phyloP scores from a whole-genome alignment of 1,284 basidiomycete genomes.

The Athelia psychrophila region DNA sequence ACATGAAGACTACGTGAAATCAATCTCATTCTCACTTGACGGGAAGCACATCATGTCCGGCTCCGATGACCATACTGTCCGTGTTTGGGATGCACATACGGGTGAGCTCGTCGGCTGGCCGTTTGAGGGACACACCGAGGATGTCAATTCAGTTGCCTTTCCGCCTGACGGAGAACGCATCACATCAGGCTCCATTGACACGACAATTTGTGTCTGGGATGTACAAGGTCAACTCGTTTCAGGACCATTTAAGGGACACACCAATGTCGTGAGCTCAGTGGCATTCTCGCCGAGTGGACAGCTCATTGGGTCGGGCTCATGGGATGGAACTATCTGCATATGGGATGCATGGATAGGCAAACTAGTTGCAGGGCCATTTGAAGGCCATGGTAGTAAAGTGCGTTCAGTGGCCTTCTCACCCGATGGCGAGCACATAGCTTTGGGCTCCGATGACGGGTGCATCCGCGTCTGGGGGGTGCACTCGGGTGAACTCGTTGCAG shows the following conservation, averaged over 20 bases:
- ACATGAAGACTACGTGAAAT: not conserved
- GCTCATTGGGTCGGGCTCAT: not conserved
- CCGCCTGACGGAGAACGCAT: not conserved
- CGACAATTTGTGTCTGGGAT: not conserved
- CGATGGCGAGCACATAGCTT: constrained; percentile 12
- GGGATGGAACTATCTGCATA: not conserved
- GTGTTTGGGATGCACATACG: not conserved
- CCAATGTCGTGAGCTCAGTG: not conserved
- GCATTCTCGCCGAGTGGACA: not conserved
- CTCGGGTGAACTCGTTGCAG: not conserved
- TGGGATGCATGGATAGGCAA: not conserved
- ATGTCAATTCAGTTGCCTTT: not conserved
- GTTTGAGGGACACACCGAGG: not conserved
- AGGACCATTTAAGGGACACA: not conserved
- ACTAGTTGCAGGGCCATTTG: not conserved
- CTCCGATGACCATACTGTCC: not conserved
- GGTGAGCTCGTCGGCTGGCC: not conserved
- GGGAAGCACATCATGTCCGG: not conserved
- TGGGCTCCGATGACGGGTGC: constrained; percentile 8
- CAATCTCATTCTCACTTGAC: not conserved
- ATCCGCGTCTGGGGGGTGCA: constrained; percentile 3
- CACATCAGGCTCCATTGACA: not conserved
- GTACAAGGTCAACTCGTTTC: not conserved
- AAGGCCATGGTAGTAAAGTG: constrained; percentile 4
- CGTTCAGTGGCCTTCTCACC: constrained; percentile 4